A percentile compares a stretch with the other conserved stretches of the same genome.
Evolutionary conservation across 192 early-diverging fungal species (phyloP).

Genomic region (Dispira parvispora): DNA sequence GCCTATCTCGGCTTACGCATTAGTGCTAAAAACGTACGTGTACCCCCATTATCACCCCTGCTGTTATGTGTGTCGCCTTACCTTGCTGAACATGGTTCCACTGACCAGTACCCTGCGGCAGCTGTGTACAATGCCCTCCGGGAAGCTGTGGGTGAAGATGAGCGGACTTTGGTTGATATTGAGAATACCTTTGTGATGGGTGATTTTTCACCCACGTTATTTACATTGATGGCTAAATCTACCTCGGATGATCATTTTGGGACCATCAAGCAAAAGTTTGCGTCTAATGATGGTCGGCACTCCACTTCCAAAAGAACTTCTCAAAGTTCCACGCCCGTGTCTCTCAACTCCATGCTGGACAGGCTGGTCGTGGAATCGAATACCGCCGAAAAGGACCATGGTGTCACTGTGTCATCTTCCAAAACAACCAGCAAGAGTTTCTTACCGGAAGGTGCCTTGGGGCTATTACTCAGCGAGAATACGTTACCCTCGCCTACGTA

Average conservation of each 20-base stretch:
- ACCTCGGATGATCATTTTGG: neutral
- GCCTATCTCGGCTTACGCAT: conserved; percentile 44
- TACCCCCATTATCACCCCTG: conserved; percentile 5
- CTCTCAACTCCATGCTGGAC: neutral
- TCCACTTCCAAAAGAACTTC: neutral
- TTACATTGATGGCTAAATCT: neutral
- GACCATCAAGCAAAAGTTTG: neutral
- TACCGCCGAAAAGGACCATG: neutral
- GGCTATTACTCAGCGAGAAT: conserved; percentile 3
- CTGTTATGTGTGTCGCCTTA: neutral
- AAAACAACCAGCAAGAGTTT: neutral
- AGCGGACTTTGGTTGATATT: neutral
- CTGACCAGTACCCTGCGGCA: neutral
- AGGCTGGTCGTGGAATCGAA: neutral
- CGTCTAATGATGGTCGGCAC: neutral
- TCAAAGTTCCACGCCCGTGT: neutral
- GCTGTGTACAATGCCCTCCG: neutral
- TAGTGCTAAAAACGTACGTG: conserved; percentile 14
- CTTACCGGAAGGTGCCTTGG: neutral
- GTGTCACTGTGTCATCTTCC: neutral
- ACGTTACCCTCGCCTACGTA: conserved; percentile 19
- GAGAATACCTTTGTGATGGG: neutral
- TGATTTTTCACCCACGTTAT: conserved; percentile 9
- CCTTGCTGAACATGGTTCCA: neutral
- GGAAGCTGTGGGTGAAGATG: neutral